A percentile compares a stretch with the other conserved stretches of the same genome.
Evolutionary conservation across 306 rosid genomes (phyloP).

Genomic region (Ochetophila trinervis): DNA sequence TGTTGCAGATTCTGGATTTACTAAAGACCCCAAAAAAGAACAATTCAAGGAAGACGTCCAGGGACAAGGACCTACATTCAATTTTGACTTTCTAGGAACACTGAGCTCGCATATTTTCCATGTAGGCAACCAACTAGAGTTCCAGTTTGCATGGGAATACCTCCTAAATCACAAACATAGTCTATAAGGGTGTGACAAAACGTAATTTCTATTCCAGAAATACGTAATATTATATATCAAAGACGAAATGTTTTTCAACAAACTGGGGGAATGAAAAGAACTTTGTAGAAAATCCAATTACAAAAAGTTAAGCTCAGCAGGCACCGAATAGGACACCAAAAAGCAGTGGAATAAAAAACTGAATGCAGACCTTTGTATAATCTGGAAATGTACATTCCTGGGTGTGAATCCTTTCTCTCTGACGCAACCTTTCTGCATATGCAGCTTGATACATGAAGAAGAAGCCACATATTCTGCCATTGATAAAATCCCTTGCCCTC

Average conservation of each 20-base stretch:
- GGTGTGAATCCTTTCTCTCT: slow-evolving; percentile 23
- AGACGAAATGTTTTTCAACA: not conserved
- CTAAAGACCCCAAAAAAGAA: slow-evolving; percentile 57
- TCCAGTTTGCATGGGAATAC: slow-evolving; percentile 35
- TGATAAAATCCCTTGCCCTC: slow-evolving; percentile 13
- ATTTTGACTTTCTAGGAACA: slow-evolving; percentile 31
- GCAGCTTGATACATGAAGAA: slow-evolving; percentile 50
- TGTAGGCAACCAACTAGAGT: slow-evolving; percentile 25
- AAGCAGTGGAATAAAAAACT: slow-evolving; percentile 5
- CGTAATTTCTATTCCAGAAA: not conserved
- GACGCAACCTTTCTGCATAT: slow-evolving; percentile 31
- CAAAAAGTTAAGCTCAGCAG: not conserved
- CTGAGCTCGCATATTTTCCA: slow-evolving; percentile 35
- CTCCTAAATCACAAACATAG: slow-evolving; percentile 39
- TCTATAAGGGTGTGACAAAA: not conserved
- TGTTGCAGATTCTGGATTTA: slow-evolving; percentile 51
- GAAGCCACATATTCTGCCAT: slow-evolving; percentile 75
- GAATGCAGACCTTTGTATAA: slow-evolving; percentile 39
- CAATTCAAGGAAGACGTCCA: slow-evolving; percentile 36
- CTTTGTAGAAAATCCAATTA: not conserved
- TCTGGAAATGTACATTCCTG: slow-evolving; percentile 25
- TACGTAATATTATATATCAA: not conserved
- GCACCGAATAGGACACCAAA: not conserved
- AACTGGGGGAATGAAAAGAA: not conserved
- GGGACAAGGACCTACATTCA: slow-evolving; percentile 33